phyloP scores from a whole-genome alignment of 2,329 filamentous ascomycete genomes.

The Colletotrichum somersetense region DNA sequence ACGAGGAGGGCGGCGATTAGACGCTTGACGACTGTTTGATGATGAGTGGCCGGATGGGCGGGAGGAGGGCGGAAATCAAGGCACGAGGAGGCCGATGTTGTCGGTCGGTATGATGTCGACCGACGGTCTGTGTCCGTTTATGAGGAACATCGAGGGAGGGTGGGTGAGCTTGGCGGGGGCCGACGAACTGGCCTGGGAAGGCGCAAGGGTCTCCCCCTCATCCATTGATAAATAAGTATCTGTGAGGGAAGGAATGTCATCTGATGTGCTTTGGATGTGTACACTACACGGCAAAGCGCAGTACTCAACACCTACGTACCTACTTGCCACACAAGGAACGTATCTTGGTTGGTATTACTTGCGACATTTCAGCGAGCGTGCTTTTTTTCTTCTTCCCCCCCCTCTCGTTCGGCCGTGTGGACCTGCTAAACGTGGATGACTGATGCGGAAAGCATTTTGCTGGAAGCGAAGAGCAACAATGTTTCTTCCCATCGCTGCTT shows the following conservation, averaged over 20 bases:
- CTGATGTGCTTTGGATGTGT: slow-evolving; percentile 19
- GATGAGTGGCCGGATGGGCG: background rate
- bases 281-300: background rate
- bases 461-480: slow-evolving; percentile 14
- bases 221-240: slow-evolving; percentile 11
- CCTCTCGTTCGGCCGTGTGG: background rate
- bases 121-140: background rate
- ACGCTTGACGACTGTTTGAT: background rate
- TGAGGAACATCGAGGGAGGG: slow-evolving; percentile 9
- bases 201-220: slow-evolving; percentile 13
- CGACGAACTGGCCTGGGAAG: background rate
- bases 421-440: background rate
- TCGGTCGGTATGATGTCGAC: slow-evolving; percentile 41
- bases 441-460: background rate
- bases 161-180: slow-evolving; percentile 14
- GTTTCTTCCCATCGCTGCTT: background rate
- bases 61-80: slow-evolving; percentile 17
- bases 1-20: background rate
- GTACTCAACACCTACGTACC: too few species aligned
- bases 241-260: slow-evolving; percentile 23
- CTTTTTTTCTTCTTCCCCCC: background rate
- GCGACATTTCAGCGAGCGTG: background rate
- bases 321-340: background rate
- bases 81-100: slow-evolving; percentile 21
- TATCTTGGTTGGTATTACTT: too few species aligned